Percentiles rank a stretch among this genome's conserved stretches.
Conservation (phyloP, 1,139 yeast species). For the Meyerozyma athensensis region DNA sequence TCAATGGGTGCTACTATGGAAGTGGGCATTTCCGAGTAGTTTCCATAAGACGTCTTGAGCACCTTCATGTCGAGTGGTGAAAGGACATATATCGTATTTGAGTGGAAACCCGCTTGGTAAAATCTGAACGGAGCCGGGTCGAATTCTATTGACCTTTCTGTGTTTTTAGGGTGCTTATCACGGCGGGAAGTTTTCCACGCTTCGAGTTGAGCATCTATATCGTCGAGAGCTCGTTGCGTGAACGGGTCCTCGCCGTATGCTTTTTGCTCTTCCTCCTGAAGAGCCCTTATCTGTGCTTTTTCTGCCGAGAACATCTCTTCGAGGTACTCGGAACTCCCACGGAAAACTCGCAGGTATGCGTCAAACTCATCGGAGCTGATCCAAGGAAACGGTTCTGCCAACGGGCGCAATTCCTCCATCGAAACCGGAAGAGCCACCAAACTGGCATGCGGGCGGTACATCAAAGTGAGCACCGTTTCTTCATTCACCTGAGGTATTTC, state of each 20-base stretch:
- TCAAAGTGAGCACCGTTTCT: constrained; percentile 59
- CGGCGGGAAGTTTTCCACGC: constrained; percentile 25
- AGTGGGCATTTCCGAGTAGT: constrained; percentile 63
- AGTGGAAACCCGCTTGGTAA: constrained; percentile 71
- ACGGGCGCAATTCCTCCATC: constrained; percentile 4
- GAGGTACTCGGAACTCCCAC: constrained; percentile 55
- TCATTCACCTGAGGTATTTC: constrained; percentile 60
- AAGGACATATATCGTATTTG: constrained; percentile 61
- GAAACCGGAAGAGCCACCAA: constrained; percentile 3
- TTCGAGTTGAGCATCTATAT: constrained; percentile 45
- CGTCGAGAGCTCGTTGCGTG: constrained; percentile 51
- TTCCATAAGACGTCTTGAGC: constrained; percentile 55
- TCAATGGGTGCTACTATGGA: constrained; percentile 60
- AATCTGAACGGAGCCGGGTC: constrained; percentile 23
- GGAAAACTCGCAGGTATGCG: constrained; percentile 52
- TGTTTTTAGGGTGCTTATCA: constrained; percentile 4
- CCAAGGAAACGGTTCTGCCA: constrained; percentile 29
- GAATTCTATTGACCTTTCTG: constrained; percentile 3
- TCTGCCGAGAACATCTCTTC: constrained; percentile 55
- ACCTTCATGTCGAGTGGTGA: constrained; percentile 79
- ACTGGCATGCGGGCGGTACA: constrained; percentile 58
- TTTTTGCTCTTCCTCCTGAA: constrained; percentile 52
- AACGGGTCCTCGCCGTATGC: constrained; percentile 57
- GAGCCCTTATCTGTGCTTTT: constrained; percentile 40
- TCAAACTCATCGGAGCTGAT: constrained; percentile 22